Conservation (phyloP, 2,329 filamentous ascomycete species). For the Sporothrix curviconia region DNA sequence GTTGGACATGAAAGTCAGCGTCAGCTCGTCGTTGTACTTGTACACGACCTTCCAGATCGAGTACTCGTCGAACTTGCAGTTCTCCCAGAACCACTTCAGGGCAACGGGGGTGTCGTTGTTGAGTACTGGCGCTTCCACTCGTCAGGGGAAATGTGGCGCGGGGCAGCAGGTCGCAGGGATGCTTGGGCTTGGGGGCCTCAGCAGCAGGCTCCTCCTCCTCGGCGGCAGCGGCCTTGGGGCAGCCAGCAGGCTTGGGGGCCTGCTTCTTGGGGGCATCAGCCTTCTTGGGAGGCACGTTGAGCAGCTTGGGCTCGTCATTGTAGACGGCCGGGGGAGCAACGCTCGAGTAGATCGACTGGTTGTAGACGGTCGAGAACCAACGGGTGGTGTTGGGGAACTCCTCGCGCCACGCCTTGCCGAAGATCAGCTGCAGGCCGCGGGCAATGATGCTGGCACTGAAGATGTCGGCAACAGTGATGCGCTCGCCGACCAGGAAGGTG, state of each 20-base stretch:
- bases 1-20: slow-evolving; percentile 95
- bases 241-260: slow-evolving; percentile 26
- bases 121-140: slow-evolving; percentile 99
- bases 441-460: slow-evolving; percentile 72
- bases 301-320: slow-evolving; percentile 73
- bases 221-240: slow-evolving; percentile 41
- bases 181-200: slow-evolving; percentile 87
- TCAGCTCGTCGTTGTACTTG: slow-evolving; percentile 99
- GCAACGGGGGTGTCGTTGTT: slow-evolving; percentile 84
- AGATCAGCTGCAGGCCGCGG: slow-evolving; percentile 90
- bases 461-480: slow-evolving; percentile 91
- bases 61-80: slow-evolving; percentile 89
- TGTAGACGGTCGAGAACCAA: slow-evolving; percentile 92
- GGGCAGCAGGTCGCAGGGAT: slow-evolving; percentile 81
- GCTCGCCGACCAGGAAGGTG: slow-evolving; percentile 97
- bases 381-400: slow-evolving; percentile 79
- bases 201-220: slow-evolving; percentile 42
- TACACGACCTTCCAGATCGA: slow-evolving; percentile 91
- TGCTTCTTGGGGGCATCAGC: slow-evolving; percentile 45
- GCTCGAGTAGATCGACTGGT: slow-evolving; percentile 83
- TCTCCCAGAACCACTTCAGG: slow-evolving; percentile 98
- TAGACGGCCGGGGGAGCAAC: slow-evolving; percentile 70
- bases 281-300: slow-evolving; percentile 70
- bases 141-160: slow-evolving; percentile 78
- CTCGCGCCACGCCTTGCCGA: slow-evolving; percentile 81